These are phyloP conservation scores for Xylaria sp. DNA, from an alignment of 2,329 filamentous ascomycete genomes.

Conservation along the genomic window DNA sequence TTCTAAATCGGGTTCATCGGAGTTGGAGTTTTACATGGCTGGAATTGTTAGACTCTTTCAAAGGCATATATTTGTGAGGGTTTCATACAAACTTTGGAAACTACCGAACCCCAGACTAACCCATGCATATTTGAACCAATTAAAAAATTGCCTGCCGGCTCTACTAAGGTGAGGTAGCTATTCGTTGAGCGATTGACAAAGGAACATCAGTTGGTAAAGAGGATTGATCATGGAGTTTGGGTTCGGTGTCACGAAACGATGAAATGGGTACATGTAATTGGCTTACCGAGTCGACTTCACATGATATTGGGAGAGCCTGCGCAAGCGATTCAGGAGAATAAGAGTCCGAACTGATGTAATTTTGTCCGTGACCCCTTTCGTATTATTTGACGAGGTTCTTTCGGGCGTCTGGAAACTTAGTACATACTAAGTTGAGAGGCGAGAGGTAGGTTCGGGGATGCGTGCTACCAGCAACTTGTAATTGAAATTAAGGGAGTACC, in stretches of 20 bases:
- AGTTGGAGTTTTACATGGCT: not conserved
- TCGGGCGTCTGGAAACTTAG: no score
- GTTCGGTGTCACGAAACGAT: not conserved
- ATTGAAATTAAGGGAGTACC: not conserved
- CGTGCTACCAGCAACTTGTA: not conserved
- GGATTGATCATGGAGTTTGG: not conserved
- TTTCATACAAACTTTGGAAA: no score
- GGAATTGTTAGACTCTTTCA: not conserved
- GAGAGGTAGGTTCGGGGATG: not conserved
- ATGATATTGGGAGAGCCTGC: constrained; percentile 1
- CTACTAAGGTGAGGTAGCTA: not conserved
- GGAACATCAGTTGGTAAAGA: not conserved
- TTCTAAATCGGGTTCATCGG: not conserved
- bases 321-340: not conserved
- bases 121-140: not conserved
- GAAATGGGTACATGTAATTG: not conserved
- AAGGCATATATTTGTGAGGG: no score
- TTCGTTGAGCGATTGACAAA: not conserved
- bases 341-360: not conserved
- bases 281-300: not conserved
- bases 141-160: not conserved
- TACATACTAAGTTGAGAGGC: no score
- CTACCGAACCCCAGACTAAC: not conserved
- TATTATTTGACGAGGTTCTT: not conserved
- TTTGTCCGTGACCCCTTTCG: not conserved